Evolutionary conservation across 2,329 filamentous ascomycete genomes (phyloP).

Genomic region (Aspergillus tanneri): DNA sequence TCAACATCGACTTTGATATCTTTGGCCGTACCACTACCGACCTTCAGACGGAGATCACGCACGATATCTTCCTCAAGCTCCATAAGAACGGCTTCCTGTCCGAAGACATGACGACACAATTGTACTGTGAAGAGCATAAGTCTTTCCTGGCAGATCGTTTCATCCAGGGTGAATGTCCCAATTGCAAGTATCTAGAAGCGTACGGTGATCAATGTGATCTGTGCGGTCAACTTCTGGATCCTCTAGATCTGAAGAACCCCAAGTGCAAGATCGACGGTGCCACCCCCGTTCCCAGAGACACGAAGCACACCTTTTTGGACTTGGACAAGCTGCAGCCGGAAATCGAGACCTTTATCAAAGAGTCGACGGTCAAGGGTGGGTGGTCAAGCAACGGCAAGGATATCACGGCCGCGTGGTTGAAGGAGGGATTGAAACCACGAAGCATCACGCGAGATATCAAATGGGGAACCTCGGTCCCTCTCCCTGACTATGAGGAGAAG

Average conservation of each 20-base stretch:
- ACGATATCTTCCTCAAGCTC: constrained; percentile 85
- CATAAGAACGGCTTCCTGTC: constrained; percentile 84
- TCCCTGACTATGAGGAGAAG: constrained; percentile 66
- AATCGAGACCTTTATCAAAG: constrained; percentile 74
- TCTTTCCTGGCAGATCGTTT: constrained; percentile 77
- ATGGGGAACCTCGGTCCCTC: constrained; percentile 71
- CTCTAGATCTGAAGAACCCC: constrained; percentile 75
- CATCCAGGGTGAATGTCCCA: constrained; percentile 50
- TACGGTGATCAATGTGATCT: constrained; percentile 73
- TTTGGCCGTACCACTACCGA: constrained; percentile 89
- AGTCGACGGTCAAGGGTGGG: constrained; percentile 67
- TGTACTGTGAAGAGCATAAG: constrained; percentile 70
- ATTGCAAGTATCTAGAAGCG: constrained; percentile 64
- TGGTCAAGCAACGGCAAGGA: constrained; percentile 47
- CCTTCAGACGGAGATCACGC: constrained; percentile 88
- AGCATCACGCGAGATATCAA: constrained; percentile 90
- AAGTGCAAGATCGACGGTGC: constrained; percentile 88
- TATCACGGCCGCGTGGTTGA: constrained; percentile 50
- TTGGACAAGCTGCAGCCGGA: constrained; percentile 78
- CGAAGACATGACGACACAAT: constrained; percentile 83
- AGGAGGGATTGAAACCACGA: constrained; percentile 79
- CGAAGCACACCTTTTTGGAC: constrained; percentile 87
- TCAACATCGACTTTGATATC: constrained; percentile 89
- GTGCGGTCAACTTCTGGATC: constrained; percentile 70
- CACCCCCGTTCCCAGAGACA: constrained; percentile 74